Conservation (phyloP, 352 stramenopile species). For the Plasmopara viticola region DNA sequence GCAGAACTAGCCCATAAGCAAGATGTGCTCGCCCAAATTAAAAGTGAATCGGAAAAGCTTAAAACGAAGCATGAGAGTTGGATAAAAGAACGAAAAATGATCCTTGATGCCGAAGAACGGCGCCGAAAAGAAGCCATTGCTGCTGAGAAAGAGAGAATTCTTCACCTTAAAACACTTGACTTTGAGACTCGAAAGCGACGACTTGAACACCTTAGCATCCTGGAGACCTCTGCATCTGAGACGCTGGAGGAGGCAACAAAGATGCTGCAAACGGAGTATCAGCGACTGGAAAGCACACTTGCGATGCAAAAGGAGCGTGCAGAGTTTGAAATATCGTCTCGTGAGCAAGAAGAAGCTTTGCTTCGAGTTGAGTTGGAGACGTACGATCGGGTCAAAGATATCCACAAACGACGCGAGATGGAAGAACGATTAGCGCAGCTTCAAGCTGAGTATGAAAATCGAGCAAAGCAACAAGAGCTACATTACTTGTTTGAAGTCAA, state of each 20-base stretch:
- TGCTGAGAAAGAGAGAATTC: constrained; percentile 56
- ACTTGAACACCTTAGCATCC: constrained; percentile 48
- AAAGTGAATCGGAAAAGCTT: constrained; percentile 44
- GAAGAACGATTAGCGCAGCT: constrained; percentile 62
- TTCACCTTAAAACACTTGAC: constrained; percentile 66
- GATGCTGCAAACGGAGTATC: constrained; percentile 57
- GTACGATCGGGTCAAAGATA: constrained; percentile 47
- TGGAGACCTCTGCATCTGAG: constrained; percentile 57
- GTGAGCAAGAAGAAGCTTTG: constrained; percentile 71
- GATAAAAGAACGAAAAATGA: constrained; percentile 49
- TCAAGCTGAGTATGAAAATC: constrained; percentile 63
- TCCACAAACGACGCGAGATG: constrained; percentile 56
- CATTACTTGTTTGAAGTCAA: constrained; percentile 64
- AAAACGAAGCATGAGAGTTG: constrained; percentile 59
- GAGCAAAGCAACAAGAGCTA: constrained; percentile 65
- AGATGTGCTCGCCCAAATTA: constrained; percentile 46
- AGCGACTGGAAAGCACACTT: constrained; percentile 46
- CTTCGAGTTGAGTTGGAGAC: constrained; percentile 67
- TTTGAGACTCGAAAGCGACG: constrained; percentile 57
- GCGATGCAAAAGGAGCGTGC: constrained; percentile 50
- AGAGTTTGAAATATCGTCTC: constrained; percentile 63
- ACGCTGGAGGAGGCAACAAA: constrained; percentile 56
- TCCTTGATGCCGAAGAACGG: constrained; percentile 59
- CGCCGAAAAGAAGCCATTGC: constrained; percentile 48
- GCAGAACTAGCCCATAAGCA: constrained; percentile 59